Conservation (phyloP, 2,329 filamentous ascomycete genomes). For the Beauveria australis region DNA sequence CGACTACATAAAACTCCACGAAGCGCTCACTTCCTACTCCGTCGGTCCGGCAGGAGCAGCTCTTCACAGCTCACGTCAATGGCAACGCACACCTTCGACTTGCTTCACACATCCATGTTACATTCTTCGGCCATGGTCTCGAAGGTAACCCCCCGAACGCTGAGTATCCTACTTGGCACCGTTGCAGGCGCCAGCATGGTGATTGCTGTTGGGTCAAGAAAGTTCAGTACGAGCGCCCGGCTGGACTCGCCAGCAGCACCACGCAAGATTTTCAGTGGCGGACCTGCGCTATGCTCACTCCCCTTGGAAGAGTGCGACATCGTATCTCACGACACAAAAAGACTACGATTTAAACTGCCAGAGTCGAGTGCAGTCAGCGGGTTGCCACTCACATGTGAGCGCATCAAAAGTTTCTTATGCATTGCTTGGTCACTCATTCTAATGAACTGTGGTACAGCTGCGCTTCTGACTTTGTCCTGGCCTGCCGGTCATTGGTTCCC, state of each 20-base stretch:
- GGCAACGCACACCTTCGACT: not conserved
- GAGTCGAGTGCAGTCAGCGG: not conserved
- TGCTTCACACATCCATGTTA: not conserved
- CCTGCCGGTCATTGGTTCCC: not conserved
- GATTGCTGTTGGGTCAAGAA: not conserved
- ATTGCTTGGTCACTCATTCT: not conserved
- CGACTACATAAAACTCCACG: not conserved
- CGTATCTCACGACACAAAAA: not conserved
- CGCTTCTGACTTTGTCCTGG: not conserved
- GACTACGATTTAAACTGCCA: not conserved
- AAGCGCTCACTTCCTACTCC: not conserved
- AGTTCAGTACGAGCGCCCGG: not conserved
- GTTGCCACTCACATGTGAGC: not conserved
- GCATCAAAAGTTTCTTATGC: too few relatives aligned
- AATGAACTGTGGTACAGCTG: not conserved
- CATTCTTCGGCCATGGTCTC: not conserved
- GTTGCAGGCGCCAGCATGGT: not conserved
- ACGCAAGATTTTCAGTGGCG: constrained; percentile 16
- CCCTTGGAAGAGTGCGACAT: not conserved
- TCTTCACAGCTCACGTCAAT: not conserved
- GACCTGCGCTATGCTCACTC: not conserved
- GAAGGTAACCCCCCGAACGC: not conserved
- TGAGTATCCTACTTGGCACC: not conserved
- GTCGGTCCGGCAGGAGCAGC: not conserved
- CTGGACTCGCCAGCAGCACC: not conserved